Evolutionary conservation across 2,329 filamentous ascomycete genomes (phyloP).

Genomic region (Leptodontidium sp.): DNA sequence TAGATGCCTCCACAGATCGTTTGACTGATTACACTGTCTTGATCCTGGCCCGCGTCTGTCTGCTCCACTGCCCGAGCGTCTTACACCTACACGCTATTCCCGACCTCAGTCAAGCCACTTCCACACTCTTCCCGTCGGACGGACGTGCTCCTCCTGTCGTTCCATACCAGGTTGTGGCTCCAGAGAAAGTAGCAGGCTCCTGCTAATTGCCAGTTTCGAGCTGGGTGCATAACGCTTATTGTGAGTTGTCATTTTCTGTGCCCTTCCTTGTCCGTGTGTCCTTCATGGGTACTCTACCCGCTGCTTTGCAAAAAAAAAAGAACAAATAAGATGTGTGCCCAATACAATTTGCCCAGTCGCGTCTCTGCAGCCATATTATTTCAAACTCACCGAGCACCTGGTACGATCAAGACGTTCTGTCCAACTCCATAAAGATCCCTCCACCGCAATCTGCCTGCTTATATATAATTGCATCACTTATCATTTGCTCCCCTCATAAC

Average conservation of each 20-base stretch:
- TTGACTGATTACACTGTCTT: not conserved
- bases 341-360: constrained; percentile 12
- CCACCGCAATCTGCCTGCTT: constrained; percentile 21
- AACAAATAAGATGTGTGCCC: constrained; percentile 16
- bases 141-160: constrained; percentile 11
- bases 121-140: not conserved
- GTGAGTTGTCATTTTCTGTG: constrained; percentile 14
- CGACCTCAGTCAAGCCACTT: constrained; percentile 17
- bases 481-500: constrained; percentile 16
- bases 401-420: constrained; percentile 9
- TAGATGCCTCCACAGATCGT: constrained; percentile 16
- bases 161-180: constrained; percentile 16
- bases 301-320: constrained; percentile 10
- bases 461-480: constrained; percentile 22
- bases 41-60: constrained; percentile 12
- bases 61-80: constrained; percentile 15
- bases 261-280: constrained; percentile 10
- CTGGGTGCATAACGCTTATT: constrained; percentile 10
- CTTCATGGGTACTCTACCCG: constrained; percentile 14
- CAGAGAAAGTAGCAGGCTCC: constrained; percentile 6
- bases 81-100: constrained; percentile 8
- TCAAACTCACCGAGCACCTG: constrained; percentile 21
- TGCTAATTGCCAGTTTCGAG: constrained; percentile 16
- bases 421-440: constrained; percentile 22
- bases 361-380: constrained; percentile 19